Evolutionary conservation across 352 stramenopile genomes (phyloP), one percentile per base, ranked within the genome.

Genomic region (Globisporangium paddicum): DNA sequence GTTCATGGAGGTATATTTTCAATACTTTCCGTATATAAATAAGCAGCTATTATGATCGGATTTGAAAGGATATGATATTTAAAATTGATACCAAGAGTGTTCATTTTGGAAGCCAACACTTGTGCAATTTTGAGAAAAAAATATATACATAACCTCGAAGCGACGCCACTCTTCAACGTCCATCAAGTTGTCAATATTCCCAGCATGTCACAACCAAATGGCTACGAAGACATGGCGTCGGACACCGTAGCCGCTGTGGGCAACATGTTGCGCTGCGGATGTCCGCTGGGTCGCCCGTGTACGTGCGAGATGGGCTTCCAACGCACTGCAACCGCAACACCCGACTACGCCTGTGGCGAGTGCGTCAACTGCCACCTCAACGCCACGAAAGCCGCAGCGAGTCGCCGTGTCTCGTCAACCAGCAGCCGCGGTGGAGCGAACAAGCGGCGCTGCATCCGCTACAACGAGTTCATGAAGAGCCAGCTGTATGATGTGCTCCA

Each of bases 311-410:
- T 88, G 78, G 65, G 62, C 10, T 21, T 37, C 7, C 55, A 19
- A 16, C 52, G 45, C 1, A 23, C 2, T 13, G 9, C 7, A 21
- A 26, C 26, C 38, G 28, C 46, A 53, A 5, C 16, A 14, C 21
- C n/a, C 10, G 25, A 19, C 28, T 23, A 62, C 44, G 64, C 61
- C 11, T 90, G 80, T 37, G 78, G 76, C 7, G 52, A 72, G 46
- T 87, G 80, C 63, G 58, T 78, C 48, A 88, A 86, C 57, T 90
- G 80, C 37, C 73, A 68, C 11, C 60, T 90, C n/a, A 88, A 87
- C 52, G 58, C 68, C 21, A 45, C 69, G 0, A 66, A 68, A 48
- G 51, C 38, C 6, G 16, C n/a, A n/a, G n/a, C 49, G 10, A 69
- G 52, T 35, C 30, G 42, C 10, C 45, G 45, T 21, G 21, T 19